phyloP scores from a whole-genome alignment of 2,329 filamentous ascomycete species.

The Neurospora sp. region DNA sequence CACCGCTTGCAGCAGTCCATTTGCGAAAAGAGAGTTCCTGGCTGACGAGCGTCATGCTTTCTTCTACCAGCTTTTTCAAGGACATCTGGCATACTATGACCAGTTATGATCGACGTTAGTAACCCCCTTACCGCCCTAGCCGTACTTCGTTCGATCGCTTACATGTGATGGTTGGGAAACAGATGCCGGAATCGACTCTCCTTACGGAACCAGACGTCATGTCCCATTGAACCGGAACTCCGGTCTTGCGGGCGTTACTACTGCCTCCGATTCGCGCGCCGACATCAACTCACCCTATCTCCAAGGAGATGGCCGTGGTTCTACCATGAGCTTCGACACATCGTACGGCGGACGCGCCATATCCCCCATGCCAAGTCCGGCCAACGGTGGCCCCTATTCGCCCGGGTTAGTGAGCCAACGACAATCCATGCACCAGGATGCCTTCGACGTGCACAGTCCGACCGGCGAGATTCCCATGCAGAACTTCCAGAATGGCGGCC shows the following conservation, averaged over 20 bases:
- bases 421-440: constrained; percentile 51
- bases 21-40: constrained; percentile 8
- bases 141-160: constrained; percentile 4
- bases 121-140: not conserved
- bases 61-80: not conserved
- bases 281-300: constrained; percentile 73
- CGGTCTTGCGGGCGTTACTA: constrained; percentile 78
- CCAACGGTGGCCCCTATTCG: constrained; percentile 68
- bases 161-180: constrained; percentile 9
- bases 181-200: constrained; percentile 92
- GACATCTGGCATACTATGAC: constrained; percentile 81
- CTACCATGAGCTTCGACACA: constrained; percentile 41
- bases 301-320: constrained; percentile 55
- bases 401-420: constrained; percentile 72
- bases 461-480: constrained; percentile 90
- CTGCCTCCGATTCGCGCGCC: constrained; percentile 77
- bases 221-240: constrained; percentile 67
- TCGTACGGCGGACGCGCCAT: constrained; percentile 51
- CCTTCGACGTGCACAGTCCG: constrained; percentile 60
- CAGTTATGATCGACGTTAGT: constrained; percentile 59
- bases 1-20: not conserved
- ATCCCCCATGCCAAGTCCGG: constrained; percentile 38
- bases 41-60: not conserved
- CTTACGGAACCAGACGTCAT: constrained; percentile 83
- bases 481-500: constrained; percentile 82